Evolutionary conservation across 177 flowering plant species (phyloP).

Genomic region (Telopea speciosissima): DNA sequence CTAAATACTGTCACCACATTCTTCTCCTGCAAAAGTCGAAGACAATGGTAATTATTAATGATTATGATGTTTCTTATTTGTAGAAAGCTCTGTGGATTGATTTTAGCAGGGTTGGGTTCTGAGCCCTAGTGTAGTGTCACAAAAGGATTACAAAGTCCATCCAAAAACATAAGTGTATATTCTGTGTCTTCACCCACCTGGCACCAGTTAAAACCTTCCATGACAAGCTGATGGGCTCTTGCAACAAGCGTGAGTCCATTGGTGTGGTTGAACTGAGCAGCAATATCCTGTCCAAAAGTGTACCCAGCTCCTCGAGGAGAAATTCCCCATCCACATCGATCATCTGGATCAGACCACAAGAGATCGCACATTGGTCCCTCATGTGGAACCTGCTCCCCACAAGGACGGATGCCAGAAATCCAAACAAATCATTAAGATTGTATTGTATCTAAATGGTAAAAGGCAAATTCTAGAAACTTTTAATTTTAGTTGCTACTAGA

Average conservation of each 20-base stretch:
- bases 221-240: constrained; percentile 91
- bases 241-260: constrained; percentile 79
- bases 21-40: constrained; percentile 44
- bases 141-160: too few relatives aligned
- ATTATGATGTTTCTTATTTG: neutral
- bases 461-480: neutral
- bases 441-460: neutral
- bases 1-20: constrained; percentile 91
- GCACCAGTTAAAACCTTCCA: constrained; percentile 92
- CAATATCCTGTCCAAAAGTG: constrained; percentile 91
- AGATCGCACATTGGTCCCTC: constrained; percentile 98
- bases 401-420: constrained; percentile 5
- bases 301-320: constrained; percentile 94
- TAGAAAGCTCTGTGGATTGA: neutral
- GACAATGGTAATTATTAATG: neutral
- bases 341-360: constrained; percentile 90
- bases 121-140: too few relatives aligned
- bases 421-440: too few relatives aligned
- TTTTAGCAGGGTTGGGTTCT: too few relatives aligned
- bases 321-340: constrained; percentile 91
- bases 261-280: constrained; percentile 78
- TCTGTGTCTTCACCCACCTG: constrained; percentile 43
- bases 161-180: neutral
- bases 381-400: constrained; percentile 62
- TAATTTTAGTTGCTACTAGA: too few relatives aligned